Conservation (phyloP, 176 grass and related monocot species). For the Oryza australiensis region DNA sequence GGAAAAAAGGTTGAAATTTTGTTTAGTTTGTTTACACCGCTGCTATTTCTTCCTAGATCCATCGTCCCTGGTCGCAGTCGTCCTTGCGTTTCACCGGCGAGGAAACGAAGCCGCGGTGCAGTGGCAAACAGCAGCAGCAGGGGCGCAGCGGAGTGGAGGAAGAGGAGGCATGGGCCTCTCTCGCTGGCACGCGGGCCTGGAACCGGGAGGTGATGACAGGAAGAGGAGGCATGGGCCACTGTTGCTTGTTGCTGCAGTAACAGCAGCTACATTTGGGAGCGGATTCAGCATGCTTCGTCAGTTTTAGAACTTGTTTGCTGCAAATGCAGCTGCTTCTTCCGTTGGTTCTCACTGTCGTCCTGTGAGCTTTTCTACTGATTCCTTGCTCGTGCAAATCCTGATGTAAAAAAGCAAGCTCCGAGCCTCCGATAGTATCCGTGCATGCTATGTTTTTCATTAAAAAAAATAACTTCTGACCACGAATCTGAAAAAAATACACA, state of each 20-base stretch:
- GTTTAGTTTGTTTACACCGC: too few relatives aligned
- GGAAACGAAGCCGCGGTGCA: constrained; percentile 16
- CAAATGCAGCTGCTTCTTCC: neutral
- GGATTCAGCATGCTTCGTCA: neutral
- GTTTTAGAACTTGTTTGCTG: constrained; percentile 7
- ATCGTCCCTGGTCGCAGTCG: too few relatives aligned
- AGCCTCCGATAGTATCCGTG: too few relatives aligned
- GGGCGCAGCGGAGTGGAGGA: too few relatives aligned
- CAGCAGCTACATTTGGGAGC: neutral
- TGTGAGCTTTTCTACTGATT: neutral
- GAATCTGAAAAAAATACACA: too few relatives aligned
- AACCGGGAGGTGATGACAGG: neutral
- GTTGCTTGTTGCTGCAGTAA: neutral
- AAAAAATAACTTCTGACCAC: too few relatives aligned
- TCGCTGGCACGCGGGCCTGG: neutral
- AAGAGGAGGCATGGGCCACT: neutral
- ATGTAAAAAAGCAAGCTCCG: neutral
- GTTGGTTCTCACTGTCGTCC: neutral
- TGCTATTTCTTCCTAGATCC: too few relatives aligned
- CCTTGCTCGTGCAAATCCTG: neutral
- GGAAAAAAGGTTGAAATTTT: too few relatives aligned
- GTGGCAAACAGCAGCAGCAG: neutral
- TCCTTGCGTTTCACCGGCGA: neutral
- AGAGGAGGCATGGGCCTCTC: neutral
- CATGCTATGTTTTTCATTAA: too few relatives aligned